phyloP scores from a whole-genome alignment of 257 asterid genomes.

The Rauvolfia tetraphylla region DNA sequence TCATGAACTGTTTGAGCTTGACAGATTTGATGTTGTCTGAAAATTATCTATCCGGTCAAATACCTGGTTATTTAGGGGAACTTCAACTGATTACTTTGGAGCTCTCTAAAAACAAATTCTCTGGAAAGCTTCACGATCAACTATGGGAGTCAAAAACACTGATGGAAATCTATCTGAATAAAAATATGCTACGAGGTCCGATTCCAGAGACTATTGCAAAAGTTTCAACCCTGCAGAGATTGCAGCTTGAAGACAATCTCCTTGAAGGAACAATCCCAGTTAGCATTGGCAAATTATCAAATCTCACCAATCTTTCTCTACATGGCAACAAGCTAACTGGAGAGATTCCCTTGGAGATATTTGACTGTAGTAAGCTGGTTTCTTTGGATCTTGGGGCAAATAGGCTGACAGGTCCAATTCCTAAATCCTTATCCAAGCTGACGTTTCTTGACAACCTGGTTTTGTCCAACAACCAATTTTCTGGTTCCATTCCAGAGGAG shows the following conservation, averaged over 20 bases:
- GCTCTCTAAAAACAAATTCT: constrained; percentile 49
- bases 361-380: constrained; percentile 56
- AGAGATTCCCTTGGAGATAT: constrained; percentile 57
- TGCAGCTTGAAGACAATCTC: constrained; percentile 59
- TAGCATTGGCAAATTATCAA: constrained; percentile 51
- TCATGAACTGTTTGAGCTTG: constrained; percentile 46
- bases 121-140: constrained; percentile 55
- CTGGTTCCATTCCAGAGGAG: constrained; percentile 69
- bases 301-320: constrained; percentile 68
- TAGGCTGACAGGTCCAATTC: constrained; percentile 47
- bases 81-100: constrained; percentile 56
- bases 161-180: constrained; percentile 42
- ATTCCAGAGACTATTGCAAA: constrained; percentile 36
- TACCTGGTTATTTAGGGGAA: constrained; percentile 62
- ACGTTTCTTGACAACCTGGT: constrained; percentile 68
- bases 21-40: constrained; percentile 55
- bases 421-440: constrained; percentile 45
- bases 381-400: constrained; percentile 65
- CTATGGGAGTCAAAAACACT: constrained; percentile 70
- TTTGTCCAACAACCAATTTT: constrained; percentile 52
- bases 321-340: constrained; percentile 63
- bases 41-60: constrained; percentile 52
- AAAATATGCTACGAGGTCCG: constrained; percentile 51
- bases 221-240: constrained; percentile 35
- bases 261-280: constrained; percentile 58